These are phyloP conservation scores for Botrytis elliptica DNA, from an alignment of 2,329 filamentous ascomycete genomes.

Conservation along the genomic window DNA sequence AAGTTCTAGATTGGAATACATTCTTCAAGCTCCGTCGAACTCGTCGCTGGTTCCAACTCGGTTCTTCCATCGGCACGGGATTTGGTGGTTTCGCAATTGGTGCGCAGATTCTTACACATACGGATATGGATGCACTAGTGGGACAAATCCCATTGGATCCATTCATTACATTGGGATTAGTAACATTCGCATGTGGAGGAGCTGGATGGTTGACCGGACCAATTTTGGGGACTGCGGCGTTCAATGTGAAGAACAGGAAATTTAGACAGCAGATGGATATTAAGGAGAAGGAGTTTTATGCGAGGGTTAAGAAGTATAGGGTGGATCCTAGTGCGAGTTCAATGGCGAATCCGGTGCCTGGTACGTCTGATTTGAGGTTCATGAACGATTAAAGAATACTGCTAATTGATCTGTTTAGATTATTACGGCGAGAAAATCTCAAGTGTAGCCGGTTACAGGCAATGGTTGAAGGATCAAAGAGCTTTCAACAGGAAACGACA, in stretches of 20 bases:
- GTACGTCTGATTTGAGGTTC: constrained; percentile 28
- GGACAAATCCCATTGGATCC: constrained; percentile 80
- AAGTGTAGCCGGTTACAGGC: constrained; percentile 84
- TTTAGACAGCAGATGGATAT: constrained; percentile 71
- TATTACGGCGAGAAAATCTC: constrained; percentile 99
- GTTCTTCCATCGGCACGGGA: constrained; percentile 68
- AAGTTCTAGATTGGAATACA: constrained; percentile 73
- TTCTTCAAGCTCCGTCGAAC: constrained; percentile 90
- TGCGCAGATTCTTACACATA: constrained; percentile 64
- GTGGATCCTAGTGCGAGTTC: constrained; percentile 89
- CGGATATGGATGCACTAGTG: constrained; percentile 70
- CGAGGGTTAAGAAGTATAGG: constrained; percentile 84
- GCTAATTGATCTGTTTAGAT: constrained; percentile 47
- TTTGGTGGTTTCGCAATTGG: constrained; percentile 61
- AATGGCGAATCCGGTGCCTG: constrained; percentile 74
- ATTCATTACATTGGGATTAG: constrained; percentile 77
- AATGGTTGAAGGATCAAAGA: constrained; percentile 96
- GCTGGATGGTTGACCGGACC: constrained; percentile 87
- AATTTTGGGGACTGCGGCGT: constrained; percentile 74
- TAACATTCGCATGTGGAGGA: constrained; percentile 73
- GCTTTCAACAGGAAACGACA: constrained; percentile 85
- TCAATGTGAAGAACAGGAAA: constrained; percentile 71
- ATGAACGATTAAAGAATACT: background rate
- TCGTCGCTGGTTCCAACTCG: constrained; percentile 79
- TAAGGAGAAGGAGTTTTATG: constrained; percentile 95